phyloP scores from a whole-genome alignment of 306 rosid genomes.

The Inga laurina region DNA sequence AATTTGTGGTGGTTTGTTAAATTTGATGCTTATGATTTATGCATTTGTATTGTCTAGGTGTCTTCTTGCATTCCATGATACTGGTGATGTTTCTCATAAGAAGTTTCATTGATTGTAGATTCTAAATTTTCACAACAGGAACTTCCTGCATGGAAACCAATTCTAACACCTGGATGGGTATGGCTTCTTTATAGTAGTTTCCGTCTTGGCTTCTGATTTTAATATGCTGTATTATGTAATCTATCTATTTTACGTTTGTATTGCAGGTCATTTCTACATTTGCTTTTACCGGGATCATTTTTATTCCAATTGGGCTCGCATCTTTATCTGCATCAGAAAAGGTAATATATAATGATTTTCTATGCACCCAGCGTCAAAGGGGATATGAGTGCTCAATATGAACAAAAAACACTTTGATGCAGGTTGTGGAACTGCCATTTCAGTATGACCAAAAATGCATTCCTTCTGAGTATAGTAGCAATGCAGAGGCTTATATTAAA shows the following conservation, averaged over 20 bases:
- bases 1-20: not conserved
- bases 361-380: not conserved
- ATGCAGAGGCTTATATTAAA: constrained; percentile 54
- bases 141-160: constrained; percentile 94
- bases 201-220: not conserved
- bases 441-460: constrained; percentile 65
- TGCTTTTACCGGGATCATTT: constrained; percentile 56
- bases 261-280: constrained; percentile 71
- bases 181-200: constrained; percentile 10
- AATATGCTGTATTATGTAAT: not conserved
- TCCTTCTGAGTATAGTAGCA: constrained; percentile 40
- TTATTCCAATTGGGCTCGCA: constrained; percentile 75
- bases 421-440: constrained; percentile 75
- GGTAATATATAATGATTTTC: constrained; percentile 38
- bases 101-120: constrained; percentile 51
- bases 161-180: constrained; percentile 91
- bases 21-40: constrained; percentile 1
- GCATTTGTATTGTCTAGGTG: not conserved
- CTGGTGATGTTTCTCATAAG: constrained; percentile 10
- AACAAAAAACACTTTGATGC: constrained; percentile 27
- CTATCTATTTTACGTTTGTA: not conserved
- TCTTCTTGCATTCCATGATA: constrained; percentile 4
- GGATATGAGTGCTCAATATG: constrained; percentile 3
- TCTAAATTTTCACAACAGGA: constrained; percentile 88
- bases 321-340: constrained; percentile 71